phyloP scores from a whole-genome alignment of 148 eudicot species.

The Polygonum aviculare region DNA sequence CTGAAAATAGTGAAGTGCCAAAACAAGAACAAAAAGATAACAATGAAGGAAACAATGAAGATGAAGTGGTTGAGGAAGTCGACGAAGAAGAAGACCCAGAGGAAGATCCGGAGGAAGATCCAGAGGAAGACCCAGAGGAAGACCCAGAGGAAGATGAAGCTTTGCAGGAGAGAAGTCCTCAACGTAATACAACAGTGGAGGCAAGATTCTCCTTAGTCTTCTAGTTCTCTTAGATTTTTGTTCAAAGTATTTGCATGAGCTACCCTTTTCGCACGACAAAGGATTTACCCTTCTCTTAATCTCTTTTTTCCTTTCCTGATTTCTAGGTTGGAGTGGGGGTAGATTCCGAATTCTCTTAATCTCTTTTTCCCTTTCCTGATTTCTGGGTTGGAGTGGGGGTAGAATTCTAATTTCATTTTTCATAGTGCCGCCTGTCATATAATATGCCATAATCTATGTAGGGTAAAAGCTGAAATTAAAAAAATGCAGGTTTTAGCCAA shows the following conservation, averaged over 20 bases:
- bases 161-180: conserved; percentile 43
- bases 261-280: not conserved
- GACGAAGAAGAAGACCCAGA: conserved; percentile 27
- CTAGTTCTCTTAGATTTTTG: conserved; percentile 2
- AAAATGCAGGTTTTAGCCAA: not conserved
- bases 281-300: not conserved
- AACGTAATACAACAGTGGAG: conserved; percentile 29
- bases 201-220: conserved; percentile 21
- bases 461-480: too few relatives aligned
- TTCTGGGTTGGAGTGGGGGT: not conserved
- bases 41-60: conserved; percentile 15
- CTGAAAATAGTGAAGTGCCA: conserved; percentile 11
- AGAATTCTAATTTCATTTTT: not conserved
- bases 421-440: not conserved
- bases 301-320: not conserved
- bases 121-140: conserved; percentile 56
- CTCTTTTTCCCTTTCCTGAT: not conserved
- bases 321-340: not conserved
- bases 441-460: not conserved
- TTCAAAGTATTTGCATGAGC: not conserved
- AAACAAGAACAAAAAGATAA: conserved; percentile 19
- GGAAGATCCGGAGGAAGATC: conserved; percentile 25
- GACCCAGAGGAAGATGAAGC: conserved; percentile 63
- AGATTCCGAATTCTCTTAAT: not conserved
- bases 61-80: conserved; percentile 19